Base-by-base conservation (phyloP, 306 rosid species). In the Fagus sylvatica region DNA sequence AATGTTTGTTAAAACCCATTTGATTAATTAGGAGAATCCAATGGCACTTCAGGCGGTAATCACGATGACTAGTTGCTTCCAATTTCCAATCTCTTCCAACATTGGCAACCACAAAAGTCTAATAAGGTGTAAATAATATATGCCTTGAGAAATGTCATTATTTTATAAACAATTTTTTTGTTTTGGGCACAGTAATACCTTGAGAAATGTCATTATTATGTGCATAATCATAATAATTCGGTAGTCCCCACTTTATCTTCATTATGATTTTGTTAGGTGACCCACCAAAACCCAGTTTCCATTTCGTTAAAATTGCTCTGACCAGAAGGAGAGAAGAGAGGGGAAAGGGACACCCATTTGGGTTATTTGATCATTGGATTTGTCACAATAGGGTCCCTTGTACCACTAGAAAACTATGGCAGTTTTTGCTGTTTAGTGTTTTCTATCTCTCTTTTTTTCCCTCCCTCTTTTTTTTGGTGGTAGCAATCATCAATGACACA, bases 41-140 rank as follows among this genome's bases (percentile, higher is more conserved):
- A 91, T 80, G 88, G 84, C 3, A n/a, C 6, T 37, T 66, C 2
- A 67, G 22, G 90, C 92, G 93, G 89, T 73, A 89, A 91, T 91
- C 93, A 88, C 91, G 93, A 91, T 76, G 60, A 37, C 0, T 67
- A 66, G 72, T 73, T 49, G 9, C 72, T 22, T 22, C 28, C 28
- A 22, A 22, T 22, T 67, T 60, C 43, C 16, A 53, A 34, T 15
- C 61, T 66, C 46, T 70, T 53, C 48, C n/a, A 32, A 77, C 78
- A 81, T 79, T 83, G 84, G 81, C 77, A 70, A 76, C 75, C 81
- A 85, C 51, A 60, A 79, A 77, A 64, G 79, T 65, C 64, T 13
- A 80, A 76, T 42, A 51, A 71, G 66, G 32, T 78, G 53, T 76
- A 83, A 73, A 76, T 67, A 65, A 77, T 75, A 74, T 76, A 83